Conservation (phyloP, 768 basidiomycete species). For the Crassisporium funariophilum region DNA sequence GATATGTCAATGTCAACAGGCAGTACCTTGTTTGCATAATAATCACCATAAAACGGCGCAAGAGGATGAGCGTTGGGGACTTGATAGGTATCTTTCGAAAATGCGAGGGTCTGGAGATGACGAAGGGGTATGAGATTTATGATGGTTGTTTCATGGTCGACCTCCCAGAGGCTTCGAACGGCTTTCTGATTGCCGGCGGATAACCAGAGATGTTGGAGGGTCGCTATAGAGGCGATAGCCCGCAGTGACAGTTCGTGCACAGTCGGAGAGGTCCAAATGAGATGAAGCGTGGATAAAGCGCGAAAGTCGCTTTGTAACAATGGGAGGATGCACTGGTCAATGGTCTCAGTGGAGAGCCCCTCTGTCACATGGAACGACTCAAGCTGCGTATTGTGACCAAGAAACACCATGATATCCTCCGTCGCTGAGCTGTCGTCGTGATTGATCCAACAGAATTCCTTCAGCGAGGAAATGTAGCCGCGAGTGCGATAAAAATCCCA, state of each 20-base stretch:
- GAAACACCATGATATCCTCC: conserved; percentile 21
- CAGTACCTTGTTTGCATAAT: conserved; percentile 26
- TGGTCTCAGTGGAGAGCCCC: conserved; percentile 12
- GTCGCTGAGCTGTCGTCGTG: conserved; percentile 2
- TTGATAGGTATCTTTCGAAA: conserved; percentile 34
- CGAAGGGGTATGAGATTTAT: conserved; percentile 23
- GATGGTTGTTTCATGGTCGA: conserved; percentile 23
- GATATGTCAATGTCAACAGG: conserved; percentile 19
- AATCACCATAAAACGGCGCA: conserved; percentile 20
- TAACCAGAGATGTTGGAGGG: conserved; percentile 27
- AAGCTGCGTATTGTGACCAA: conserved; percentile 27
- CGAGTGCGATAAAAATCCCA: conserved; percentile 10
- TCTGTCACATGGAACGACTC: conserved; percentile 19
- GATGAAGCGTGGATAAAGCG: conserved; percentile 25
- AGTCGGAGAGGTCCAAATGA: conserved; percentile 19
- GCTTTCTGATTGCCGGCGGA: conserved; percentile 27
- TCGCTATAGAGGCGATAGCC: conserved; percentile 18
- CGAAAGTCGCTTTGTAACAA: conserved; percentile 14
- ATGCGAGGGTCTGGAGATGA: conserved; percentile 24
- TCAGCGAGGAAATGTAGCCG: conserved; percentile 25
- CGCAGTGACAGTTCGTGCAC: conserved; percentile 22
- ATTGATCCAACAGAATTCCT: conserved; percentile 24
- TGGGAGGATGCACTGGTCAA: conserved; percentile 23
- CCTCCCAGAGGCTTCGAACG: conserved; percentile 26
- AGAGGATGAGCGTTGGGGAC: conserved; percentile 23